Evolutionary conservation across 2,329 filamentous ascomycete genomes (phyloP).

Genomic region (Fusarium dlaminii): DNA sequence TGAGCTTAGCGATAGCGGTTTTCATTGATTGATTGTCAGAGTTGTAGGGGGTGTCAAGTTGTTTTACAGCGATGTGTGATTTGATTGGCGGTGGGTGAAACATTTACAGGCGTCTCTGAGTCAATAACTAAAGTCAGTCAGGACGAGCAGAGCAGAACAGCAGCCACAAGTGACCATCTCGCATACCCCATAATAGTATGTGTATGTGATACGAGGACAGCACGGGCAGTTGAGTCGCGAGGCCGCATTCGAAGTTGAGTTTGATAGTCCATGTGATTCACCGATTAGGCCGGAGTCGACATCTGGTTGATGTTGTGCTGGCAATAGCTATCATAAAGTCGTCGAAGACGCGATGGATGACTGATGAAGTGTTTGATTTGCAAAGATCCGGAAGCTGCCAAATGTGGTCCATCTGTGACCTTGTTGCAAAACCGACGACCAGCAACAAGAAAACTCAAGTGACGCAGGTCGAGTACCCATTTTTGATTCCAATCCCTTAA

Average conservation of each 20-base stretch:
- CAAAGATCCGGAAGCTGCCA: conserved; percentile 53
- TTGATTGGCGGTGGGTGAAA: conserved; percentile 43
- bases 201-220: conserved; percentile 40
- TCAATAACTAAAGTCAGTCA: conserved; percentile 44
- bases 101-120: conserved; percentile 47
- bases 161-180: conserved; percentile 35
- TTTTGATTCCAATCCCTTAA: conserved; percentile 49
- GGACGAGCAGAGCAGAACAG: conserved; percentile 31
- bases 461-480: conserved; percentile 49
- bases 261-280: conserved; percentile 48
- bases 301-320: conserved; percentile 49
- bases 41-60: conserved; percentile 41
- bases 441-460: conserved; percentile 49
- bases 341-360: conserved; percentile 51
- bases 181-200: conserved; percentile 38
- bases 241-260: conserved; percentile 46
- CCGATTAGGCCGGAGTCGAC: conserved; percentile 47
- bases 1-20: conserved; percentile 8
- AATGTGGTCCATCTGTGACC: conserved; percentile 50
- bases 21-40: conserved; percentile 20
- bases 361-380: conserved; percentile 54
- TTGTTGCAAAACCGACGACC: conserved; percentile 51
- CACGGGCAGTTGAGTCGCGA: conserved; percentile 46
- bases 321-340: conserved; percentile 50
- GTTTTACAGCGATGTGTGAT: conserved; percentile 46